Evolutionary conservation across 257 asterid species (phyloP).

Genomic region (Catharanthus roseus): DNA sequence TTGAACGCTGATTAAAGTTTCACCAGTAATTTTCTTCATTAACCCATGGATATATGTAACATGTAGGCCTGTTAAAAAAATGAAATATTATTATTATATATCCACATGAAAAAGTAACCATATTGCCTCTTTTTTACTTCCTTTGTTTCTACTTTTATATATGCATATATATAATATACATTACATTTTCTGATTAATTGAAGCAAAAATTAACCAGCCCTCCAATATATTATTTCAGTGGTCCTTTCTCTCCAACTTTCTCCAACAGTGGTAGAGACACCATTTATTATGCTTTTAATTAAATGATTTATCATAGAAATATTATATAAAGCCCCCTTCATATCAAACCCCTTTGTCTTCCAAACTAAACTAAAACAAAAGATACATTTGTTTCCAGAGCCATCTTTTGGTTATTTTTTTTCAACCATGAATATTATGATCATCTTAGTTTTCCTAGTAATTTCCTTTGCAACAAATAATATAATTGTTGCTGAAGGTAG

Average conservation of each 20-base stretch:
- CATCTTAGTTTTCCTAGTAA: conserved; percentile 18
- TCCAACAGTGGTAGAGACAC: conserved; percentile 13
- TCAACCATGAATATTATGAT: too few species aligned
- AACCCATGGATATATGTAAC: too few species aligned
- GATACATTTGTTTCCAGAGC: not conserved
- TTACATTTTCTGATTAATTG: too few species aligned
- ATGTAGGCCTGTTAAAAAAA: too few species aligned
- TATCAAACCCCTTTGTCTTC: not conserved
- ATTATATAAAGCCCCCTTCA: conserved; percentile 9
- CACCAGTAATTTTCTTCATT: too few species aligned
- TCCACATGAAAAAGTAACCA: too few species aligned
- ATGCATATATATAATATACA: too few species aligned
- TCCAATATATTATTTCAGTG: not conserved
- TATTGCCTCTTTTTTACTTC: not conserved
- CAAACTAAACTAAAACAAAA: not conserved
- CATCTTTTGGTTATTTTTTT: conserved; percentile 32
- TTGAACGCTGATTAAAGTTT: too few species aligned
- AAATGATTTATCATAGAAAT: too few species aligned
- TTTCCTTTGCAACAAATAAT: conserved; percentile 24
- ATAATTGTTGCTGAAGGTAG: conserved; percentile 41
- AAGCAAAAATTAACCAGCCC: not conserved
- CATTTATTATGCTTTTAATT: conserved; percentile 18
- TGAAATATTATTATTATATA: not conserved
- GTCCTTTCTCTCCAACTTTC: conserved; percentile 7
- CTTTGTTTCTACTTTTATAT: not conserved